Conservation (phyloP, 768 basidiomycete species). For the Pulveroboletus sp. region DNA sequence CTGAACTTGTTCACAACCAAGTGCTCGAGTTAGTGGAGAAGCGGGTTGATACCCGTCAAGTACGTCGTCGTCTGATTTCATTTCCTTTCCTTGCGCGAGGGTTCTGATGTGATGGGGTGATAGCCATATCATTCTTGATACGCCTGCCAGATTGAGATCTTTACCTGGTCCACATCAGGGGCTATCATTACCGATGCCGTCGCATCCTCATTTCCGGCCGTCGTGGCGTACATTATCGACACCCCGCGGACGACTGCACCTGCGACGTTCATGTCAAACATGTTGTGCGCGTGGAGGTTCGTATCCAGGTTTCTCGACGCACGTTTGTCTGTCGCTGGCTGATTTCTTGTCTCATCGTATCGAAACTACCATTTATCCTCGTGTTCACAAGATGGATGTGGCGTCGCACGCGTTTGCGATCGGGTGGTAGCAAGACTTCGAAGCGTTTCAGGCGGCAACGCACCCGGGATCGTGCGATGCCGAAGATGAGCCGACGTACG, state of each 20-base stretch:
- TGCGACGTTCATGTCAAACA: conserved; percentile 99
- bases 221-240: conserved; percentile 96
- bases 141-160: conserved; percentile 99
- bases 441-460: conserved; percentile 82
- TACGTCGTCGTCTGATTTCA: conserved; percentile 39
- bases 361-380: conserved; percentile 92
- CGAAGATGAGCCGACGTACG: conserved; percentile 93
- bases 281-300: conserved; percentile 97
- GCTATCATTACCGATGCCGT: conserved; percentile 98
- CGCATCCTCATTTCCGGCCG: conserved; percentile 89
- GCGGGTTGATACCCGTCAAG: conserved; percentile 83
- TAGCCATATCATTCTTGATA: conserved; percentile 94
- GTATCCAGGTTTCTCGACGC: conserved; percentile 3
- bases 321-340: background rate
- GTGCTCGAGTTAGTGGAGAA: conserved; percentile 91
- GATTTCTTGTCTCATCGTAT: background rate
- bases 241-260: conserved; percentile 93
- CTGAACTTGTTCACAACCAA: conserved; percentile 96
- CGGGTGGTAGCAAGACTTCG: conserved; percentile 99
- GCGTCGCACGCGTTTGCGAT: conserved; percentile 87
- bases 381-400: conserved; percentile 98
- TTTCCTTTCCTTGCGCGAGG: background rate
- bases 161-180: conserved; percentile 99
- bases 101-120: background rate
- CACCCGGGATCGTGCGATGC: conserved; percentile 66